Evolutionary conservation across 2,329 filamentous ascomycete genomes (phyloP), one percentile per base, ranked within the genome.

Genomic region (Corniculantispora saksenae): DNA sequence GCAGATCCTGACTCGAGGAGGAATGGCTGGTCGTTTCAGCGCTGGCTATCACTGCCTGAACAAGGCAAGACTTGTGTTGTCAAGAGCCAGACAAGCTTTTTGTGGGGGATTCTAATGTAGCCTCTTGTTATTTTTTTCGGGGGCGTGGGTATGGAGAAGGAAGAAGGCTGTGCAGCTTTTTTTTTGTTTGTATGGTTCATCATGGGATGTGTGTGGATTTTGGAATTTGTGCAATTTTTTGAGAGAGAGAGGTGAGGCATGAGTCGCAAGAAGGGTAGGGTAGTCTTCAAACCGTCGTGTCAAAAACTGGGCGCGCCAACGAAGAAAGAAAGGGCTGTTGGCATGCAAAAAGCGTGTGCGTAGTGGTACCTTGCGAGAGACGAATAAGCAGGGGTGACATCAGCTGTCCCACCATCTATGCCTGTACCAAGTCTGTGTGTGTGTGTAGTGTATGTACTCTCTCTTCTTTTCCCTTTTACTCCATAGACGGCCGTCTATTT

Each of bases 21-120:
- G 68, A 64, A 69, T 64, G 57, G 64, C 47, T 48, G 69, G 70
- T 69, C 71, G 76, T 78, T 78, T 78, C 76, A 78, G 70, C 73
- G 65, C 47, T 21, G 72, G 68, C 53, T 27, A 77, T 76, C 74
- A 70, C 70, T 75, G 66, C 75, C 69, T 25, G 35, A 72, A 69
- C 65, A 61, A 67, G 73, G 17, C 55, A 66, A 61, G 64, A 67
- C 43, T 71, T 68, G 67, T 67, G 71, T 73, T 76, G 74, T 76
- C 74, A 75, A 76, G 75, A 73, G 58, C 73, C 47, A 70, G 75
- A 77, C 75, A 78, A 77, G 76, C 76, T 78, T 77, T 77, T 58
- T 50, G 55, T 65, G 63, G 63, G 57, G 63, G 48, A 65, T 48
- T 23, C 25, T 17, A 27, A 50, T 54, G 27, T 38, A 35, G 35